Percentiles rank a stretch among this genome's conserved stretches.
Conservation (phyloP, 2,329 filamentous ascomycete species). For the Pseudogymnoascus sp. region DNA sequence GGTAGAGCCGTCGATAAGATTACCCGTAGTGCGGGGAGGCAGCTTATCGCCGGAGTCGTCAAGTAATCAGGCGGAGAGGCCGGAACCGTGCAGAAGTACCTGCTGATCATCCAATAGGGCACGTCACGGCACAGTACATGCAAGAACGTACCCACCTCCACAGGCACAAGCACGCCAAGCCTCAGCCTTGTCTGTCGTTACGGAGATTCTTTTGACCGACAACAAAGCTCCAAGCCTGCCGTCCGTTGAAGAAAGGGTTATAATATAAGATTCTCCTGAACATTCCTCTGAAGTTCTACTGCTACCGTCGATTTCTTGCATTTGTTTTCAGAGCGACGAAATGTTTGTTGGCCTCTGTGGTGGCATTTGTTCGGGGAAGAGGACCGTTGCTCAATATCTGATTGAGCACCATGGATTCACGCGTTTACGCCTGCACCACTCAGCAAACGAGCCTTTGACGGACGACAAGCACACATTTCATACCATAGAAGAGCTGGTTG, state of each 20-base stretch:
- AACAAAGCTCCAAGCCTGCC: neutral
- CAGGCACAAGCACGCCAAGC: slow-evolving; percentile 6
- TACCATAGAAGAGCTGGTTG: slow-evolving; percentile 60
- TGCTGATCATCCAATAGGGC: slow-evolving; percentile 6
- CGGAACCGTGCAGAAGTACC: slow-evolving; percentile 2
- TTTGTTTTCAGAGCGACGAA: slow-evolving; percentile 16
- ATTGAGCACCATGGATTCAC: slow-evolving; percentile 77
- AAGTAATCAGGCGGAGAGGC: slow-evolving; percentile 4
- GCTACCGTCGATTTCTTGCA: neutral
- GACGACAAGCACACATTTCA: slow-evolving; percentile 41
- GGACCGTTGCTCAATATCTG: slow-evolving; percentile 80
- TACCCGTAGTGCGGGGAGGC: neutral
- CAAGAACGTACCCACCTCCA: neutral
- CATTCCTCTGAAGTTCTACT: neutral
- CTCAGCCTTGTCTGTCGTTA: neutral
- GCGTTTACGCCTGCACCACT: slow-evolving; percentile 51
- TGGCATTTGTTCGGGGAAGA: slow-evolving; percentile 89
- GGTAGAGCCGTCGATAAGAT: slow-evolving; percentile 4
- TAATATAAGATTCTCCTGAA: neutral
- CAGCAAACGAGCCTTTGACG: slow-evolving; percentile 1
- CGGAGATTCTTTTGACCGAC: neutral
- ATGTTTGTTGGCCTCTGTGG: slow-evolving; percentile 76
- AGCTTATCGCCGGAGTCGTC: slow-evolving; percentile 7
- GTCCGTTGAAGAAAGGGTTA: neutral
- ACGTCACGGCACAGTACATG: neutral